Evolutionary conservation across 1,284 basidiomycete species (phyloP).

Genomic region (Ganoderma sinense): DNA sequence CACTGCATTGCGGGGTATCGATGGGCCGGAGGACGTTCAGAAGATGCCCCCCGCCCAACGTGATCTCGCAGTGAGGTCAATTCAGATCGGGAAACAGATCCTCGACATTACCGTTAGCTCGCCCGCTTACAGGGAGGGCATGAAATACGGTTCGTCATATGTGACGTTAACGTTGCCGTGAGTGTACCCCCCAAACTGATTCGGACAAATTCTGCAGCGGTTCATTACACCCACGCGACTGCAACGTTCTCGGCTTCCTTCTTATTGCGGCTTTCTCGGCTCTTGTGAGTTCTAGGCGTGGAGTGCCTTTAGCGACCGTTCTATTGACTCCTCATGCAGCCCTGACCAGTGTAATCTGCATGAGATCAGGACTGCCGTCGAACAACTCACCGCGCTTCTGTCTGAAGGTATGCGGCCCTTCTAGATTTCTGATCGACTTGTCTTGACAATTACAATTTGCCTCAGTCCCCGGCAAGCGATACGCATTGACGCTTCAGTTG

Average conservation of each 20-base stretch:
- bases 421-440: slow-evolving; percentile 15
- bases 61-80: slow-evolving; percentile 74
- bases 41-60: slow-evolving; percentile 76
- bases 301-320: slow-evolving; percentile 6
- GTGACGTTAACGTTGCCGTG: neutral
- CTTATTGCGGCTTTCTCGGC: slow-evolving; percentile 81
- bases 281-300: slow-evolving; percentile 69
- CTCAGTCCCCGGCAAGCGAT: slow-evolving; percentile 87
- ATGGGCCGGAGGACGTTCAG: slow-evolving; percentile 79
- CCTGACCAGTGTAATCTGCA: slow-evolving; percentile 84
- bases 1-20: slow-evolving; percentile 76
- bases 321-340: slow-evolving; percentile 46
- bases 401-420: slow-evolving; percentile 63
- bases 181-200: slow-evolving; percentile 18
- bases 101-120: slow-evolving; percentile 81
- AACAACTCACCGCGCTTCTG: slow-evolving; percentile 78
- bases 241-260: slow-evolving; percentile 93
- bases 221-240: slow-evolving; percentile 90
- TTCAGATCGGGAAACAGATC: slow-evolving; percentile 72
- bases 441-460: slow-evolving; percentile 4
- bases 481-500: slow-evolving; percentile 85
- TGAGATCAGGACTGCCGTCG: slow-evolving; percentile 80
- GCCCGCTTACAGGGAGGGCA: slow-evolving; percentile 84
- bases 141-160: slow-evolving; percentile 78
- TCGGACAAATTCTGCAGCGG: slow-evolving; percentile 58